phyloP scores from a whole-genome alignment of 768 basidiomycete species.

The Leccinum broughii region DNA sequence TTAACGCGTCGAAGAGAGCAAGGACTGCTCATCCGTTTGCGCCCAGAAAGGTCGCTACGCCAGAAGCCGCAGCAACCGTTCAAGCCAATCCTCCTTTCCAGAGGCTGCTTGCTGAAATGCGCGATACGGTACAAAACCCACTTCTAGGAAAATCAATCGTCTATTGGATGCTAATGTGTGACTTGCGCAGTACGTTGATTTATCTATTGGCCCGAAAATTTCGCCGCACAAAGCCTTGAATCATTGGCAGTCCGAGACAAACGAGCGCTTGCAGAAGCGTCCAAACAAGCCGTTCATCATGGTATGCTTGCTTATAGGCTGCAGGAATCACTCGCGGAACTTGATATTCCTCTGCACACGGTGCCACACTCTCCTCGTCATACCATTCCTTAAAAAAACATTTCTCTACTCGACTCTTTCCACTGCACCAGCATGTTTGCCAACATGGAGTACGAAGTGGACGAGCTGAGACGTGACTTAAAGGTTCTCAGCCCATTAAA shows the following conservation, averaged over 20 bases:
- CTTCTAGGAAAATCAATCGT: conserved; percentile 61
- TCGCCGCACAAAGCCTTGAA: background rate
- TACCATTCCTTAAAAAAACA: conserved; percentile 57
- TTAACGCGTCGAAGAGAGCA: conserved; percentile 37
- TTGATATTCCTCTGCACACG: conserved; percentile 74
- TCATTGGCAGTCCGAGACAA: conserved; percentile 68
- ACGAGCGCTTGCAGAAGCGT: conserved; percentile 73
- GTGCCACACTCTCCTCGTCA: conserved; percentile 55
- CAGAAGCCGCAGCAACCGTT: conserved; percentile 58
- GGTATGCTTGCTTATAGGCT: background rate
- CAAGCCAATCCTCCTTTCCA: conserved; percentile 67
- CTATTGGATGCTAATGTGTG: conserved; percentile 95
- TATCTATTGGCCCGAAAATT: background rate
- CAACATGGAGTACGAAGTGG: conserved; percentile 91
- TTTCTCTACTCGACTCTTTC: conserved; percentile 52
- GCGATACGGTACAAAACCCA: conserved; percentile 33
- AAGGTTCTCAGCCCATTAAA: conserved; percentile 56
- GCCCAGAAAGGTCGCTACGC: conserved; percentile 66
- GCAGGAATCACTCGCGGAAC: conserved; percentile 53
- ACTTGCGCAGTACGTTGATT: conserved; percentile 61
- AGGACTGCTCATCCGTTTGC: conserved; percentile 37
- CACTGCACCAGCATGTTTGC: conserved; percentile 62
- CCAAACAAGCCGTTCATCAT: conserved; percentile 51
- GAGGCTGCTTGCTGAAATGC: conserved; percentile 50
- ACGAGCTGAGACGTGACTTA: conserved; percentile 83